Evolutionary conservation across 805 yeast genomes (phyloP), one percentile per base, ranked within the genome.

Genomic region (Candida corydali): DNA sequence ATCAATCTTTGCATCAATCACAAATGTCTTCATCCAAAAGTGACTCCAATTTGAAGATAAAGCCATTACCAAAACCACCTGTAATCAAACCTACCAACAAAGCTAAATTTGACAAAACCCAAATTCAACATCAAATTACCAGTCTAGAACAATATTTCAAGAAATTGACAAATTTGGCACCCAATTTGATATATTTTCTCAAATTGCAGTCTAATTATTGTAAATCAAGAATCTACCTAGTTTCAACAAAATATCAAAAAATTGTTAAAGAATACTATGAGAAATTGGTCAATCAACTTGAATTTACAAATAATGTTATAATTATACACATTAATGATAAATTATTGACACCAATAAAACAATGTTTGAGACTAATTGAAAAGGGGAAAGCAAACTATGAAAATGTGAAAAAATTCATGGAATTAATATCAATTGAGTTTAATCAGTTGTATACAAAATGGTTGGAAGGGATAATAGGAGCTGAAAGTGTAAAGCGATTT

Each of bases 391-490:
- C 28, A 12, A 25, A 18, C 8, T 14, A 19, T 11, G 27, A 17
- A 28, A 25, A 35, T 31, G 4, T 38, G 4, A 23, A 26, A 16
- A 14, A 17, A 23, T 38, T 46, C 20, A 38, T 41, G 22, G 34
- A 36, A 18, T 26, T 38, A 17, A 29, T 42, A 16, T 20, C 36
- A 12, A 33, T 27, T 2, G 24, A 39, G 17, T 46, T 38, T 32
- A 39, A 42, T 25, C 32, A 32, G 9, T 34, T 48, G 23, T 42
- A 44, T 23, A 32, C 41, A 16, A 18, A 31, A 24, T 49, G 55
- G 55, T 26, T 46, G 15, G 33, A 29, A 11, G 34, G 26, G 8
- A 42, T 47, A 10, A 42, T 52, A n/a, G 54, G 55, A 2, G 36
- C 43, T 9, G 23, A 39, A 14, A 49, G 48, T 29, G 32, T 50